Evolutionary conservation across 345 rosid species (phyloP).

Genomic region (Geranium brycei): DNA sequence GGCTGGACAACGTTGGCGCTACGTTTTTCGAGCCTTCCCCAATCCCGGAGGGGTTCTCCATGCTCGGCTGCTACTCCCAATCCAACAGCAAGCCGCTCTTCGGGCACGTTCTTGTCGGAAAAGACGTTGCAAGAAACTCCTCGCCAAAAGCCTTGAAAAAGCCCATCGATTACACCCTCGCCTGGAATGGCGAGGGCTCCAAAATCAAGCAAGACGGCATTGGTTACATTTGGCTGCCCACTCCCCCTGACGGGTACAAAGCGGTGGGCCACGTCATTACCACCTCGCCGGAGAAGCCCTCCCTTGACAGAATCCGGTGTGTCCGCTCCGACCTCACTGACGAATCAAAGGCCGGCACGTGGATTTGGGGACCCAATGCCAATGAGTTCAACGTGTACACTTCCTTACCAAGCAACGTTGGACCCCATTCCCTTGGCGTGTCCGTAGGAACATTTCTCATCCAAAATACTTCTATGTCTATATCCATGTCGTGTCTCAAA

Average conservation of each 20-base stretch:
- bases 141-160: constrained; percentile 3
- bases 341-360: constrained; percentile 8
- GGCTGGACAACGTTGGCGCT: constrained; percentile 14
- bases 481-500: no score
- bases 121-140: constrained; percentile 9
- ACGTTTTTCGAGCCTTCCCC: constrained; percentile 14
- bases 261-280: constrained; percentile 17
- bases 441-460: constrained; percentile 11
- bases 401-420: constrained; percentile 11
- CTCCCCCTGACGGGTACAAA: constrained; percentile 15
- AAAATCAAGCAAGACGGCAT: constrained; percentile 12
- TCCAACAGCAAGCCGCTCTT: constrained; percentile 11
- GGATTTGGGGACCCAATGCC: constrained; percentile 3
- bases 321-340: constrained; percentile 16
- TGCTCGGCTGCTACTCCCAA: constrained; percentile 14
- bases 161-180: constrained; percentile 11
- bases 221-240: constrained; percentile 15
- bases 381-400: background rate
- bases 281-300: constrained; percentile 12
- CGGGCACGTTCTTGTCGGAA: constrained; percentile 12
- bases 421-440: constrained; percentile 3
- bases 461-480: background rate
- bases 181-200: constrained; percentile 9
- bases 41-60: constrained; percentile 11
- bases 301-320: constrained; percentile 14